These are phyloP conservation scores for Schwanniomyces sp. DNA, from an alignment of 805 yeast species.

Conservation along the genomic window DNA sequence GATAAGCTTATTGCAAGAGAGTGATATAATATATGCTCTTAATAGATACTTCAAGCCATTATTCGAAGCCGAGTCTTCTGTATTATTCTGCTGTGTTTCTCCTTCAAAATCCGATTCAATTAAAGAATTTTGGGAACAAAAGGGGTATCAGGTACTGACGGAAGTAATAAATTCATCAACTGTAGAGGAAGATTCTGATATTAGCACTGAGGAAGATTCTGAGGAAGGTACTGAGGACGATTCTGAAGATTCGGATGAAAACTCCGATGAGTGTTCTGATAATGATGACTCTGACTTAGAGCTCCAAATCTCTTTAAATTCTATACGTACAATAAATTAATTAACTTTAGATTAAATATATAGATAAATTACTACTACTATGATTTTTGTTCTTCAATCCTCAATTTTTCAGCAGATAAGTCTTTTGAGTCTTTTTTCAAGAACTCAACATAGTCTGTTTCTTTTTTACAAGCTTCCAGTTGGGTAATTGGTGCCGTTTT, in stretches of 20 bases:
- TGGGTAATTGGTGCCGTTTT: conserved; percentile 11
- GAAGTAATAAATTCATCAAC: conserved; percentile 49
- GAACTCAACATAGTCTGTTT: conserved; percentile 19
- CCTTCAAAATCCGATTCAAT: conserved; percentile 57
- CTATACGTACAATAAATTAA: too few relatives aligned
- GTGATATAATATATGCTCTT: conserved; percentile 51
- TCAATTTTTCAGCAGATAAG: conserved; percentile 3
- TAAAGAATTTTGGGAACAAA: conserved; percentile 42
- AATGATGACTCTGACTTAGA: too few relatives aligned
- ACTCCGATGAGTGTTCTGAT: not conserved
- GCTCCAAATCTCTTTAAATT: too few relatives aligned
- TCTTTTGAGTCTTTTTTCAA: conserved; percentile 19
- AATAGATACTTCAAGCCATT: conserved; percentile 62
- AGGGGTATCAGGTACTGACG: conserved; percentile 61
- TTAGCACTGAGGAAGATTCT: conserved; percentile 19
- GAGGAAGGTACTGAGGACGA: conserved; percentile 28
- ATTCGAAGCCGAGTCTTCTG: conserved; percentile 56
- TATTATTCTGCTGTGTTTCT: conserved; percentile 72
- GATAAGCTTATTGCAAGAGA: conserved; percentile 52
- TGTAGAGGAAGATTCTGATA: conserved; percentile 13
- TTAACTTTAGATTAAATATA: not conserved
- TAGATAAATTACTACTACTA: too few relatives aligned
- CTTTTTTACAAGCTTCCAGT: conserved; percentile 18
- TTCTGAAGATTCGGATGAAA: conserved; percentile 10
- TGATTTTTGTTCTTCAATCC: not conserved